A percentile compares a stretch with the other conserved stretches of the same genome.
These are phyloP conservation scores for Penicillium sclerotigenum DNA, from an alignment of 2,329 filamentous ascomycete genomes.

Conservation along the genomic window DNA sequence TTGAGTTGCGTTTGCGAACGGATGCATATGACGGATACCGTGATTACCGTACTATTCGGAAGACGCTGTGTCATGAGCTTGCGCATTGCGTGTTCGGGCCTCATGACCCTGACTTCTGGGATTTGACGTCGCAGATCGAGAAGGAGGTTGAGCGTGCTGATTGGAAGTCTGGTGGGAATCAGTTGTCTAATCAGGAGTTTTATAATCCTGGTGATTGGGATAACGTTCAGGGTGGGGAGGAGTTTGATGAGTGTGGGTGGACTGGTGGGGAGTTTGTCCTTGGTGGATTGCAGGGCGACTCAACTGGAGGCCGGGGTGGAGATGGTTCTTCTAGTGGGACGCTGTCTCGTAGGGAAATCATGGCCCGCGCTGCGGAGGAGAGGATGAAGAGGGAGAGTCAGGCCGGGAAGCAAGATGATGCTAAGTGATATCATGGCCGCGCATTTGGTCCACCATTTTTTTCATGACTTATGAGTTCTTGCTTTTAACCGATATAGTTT, in stretches of 20 bases:
- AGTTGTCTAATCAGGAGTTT: conserved; percentile 58
- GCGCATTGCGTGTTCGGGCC: conserved; percentile 84
- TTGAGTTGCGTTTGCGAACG: conserved; percentile 85
- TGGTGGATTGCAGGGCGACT: conserved; percentile 52
- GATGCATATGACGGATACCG: conserved; percentile 92
- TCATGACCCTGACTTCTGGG: conserved; percentile 87
- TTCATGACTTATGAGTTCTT: conserved; percentile 6
- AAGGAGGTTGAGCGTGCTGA: conserved; percentile 76
- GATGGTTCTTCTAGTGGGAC: conserved; percentile 26
- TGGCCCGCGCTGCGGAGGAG: conserved; percentile 72
- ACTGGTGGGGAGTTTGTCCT: conserved; percentile 75
- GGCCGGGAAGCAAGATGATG: conserved; percentile 32
- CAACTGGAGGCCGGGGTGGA: conserved; percentile 35
- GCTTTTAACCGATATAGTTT: neutral
- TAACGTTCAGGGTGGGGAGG: conserved; percentile 48
- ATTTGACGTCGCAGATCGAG: conserved; percentile 82
- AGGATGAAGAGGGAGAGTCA: conserved; percentile 54
- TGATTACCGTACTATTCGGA: conserved; percentile 86
- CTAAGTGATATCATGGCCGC: conserved; percentile 2
- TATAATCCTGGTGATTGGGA: conserved; percentile 58
- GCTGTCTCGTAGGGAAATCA: conserved; percentile 67
- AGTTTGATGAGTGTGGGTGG: conserved; percentile 70
- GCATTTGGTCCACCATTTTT: neutral
- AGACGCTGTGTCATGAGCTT: conserved; percentile 91
- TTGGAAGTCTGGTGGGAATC: conserved; percentile 69